phyloP scores from a whole-genome alignment of 2,329 filamentous ascomycete genomes.

The Macrophomina pseudophaseolina region DNA sequence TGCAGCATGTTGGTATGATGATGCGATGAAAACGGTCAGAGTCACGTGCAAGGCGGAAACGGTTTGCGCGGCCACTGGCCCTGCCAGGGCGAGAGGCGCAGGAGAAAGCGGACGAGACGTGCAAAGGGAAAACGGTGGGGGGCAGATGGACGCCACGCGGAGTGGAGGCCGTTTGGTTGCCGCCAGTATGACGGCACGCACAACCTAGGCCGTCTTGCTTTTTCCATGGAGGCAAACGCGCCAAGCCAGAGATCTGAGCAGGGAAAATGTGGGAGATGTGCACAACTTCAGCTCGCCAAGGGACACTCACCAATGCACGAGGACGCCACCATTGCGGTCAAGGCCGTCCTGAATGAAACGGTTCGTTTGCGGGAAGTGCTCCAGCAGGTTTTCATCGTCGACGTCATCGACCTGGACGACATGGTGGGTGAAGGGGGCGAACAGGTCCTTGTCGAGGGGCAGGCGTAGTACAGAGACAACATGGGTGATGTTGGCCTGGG shows the following conservation, averaged over 20 bases:
- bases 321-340: slow-evolving; percentile 63
- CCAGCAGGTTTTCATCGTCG: slow-evolving; percentile 83
- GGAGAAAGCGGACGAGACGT: neutral
- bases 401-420: slow-evolving; percentile 88
- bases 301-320: slow-evolving; percentile 71
- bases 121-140: neutral
- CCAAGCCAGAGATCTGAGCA: slow-evolving; percentile 25
- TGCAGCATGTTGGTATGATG: slow-evolving; percentile 49
- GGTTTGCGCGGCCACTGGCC: slow-evolving; percentile 5
- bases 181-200: neutral
- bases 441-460: slow-evolving; percentile 60
- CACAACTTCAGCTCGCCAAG: slow-evolving; percentile 21
- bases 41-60: slow-evolving; percentile 18
- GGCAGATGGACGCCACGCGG: neutral
- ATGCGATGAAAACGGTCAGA: slow-evolving; percentile 9
- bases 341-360: slow-evolving; percentile 83
- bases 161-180: slow-evolving; percentile 15
- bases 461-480: slow-evolving; percentile 81
- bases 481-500: slow-evolving; percentile 80
- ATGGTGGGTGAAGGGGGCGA: slow-evolving; percentile 71
- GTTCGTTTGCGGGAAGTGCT: slow-evolving; percentile 78
- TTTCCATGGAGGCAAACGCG: slow-evolving; percentile 22
- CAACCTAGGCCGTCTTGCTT: neutral
- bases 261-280: slow-evolving; percentile 21
- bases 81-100: neutral